These are phyloP conservation scores for Diaporthe destruens DNA, from an alignment of 2,329 filamentous ascomycete genomes.

Conservation along the genomic window DNA sequence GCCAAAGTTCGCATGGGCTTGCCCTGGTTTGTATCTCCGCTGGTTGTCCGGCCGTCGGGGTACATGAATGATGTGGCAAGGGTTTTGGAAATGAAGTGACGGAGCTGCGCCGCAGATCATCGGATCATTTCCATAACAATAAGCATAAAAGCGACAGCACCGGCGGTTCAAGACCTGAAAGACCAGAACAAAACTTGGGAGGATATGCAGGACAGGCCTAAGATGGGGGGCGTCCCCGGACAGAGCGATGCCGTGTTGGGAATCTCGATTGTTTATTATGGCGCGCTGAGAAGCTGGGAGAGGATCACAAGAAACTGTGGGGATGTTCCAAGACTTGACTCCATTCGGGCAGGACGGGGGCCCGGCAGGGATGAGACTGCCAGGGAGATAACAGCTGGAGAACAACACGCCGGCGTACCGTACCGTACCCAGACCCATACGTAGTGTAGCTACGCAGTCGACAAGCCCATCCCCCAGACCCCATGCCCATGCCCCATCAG, in stretches of 20 bases:
- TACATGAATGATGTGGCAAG: background rate
- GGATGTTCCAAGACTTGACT: slow-evolving; percentile 12
- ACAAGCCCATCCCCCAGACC: too few relatives aligned
- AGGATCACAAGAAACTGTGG: background rate
- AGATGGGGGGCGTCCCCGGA: background rate
- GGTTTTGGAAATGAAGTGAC: background rate
- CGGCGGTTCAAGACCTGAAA: background rate
- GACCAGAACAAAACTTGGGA: background rate
- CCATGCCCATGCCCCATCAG: background rate
- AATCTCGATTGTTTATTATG: slow-evolving; percentile 33
- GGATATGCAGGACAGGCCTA: background rate
- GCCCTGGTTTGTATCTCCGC: background rate
- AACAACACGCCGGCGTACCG: background rate
- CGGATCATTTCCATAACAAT: slow-evolving; percentile 25
- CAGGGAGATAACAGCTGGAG: slow-evolving; percentile 14
- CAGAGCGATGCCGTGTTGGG: slow-evolving; percentile 38
- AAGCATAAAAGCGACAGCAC: slow-evolving; percentile 16
- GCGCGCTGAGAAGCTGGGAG: slow-evolving; percentile 12
- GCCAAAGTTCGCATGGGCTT: slow-evolving; percentile 2
- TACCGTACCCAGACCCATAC: slow-evolving; percentile 6
- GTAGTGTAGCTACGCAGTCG: too few relatives aligned
- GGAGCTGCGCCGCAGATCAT: slow-evolving; percentile 20
- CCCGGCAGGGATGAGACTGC: slow-evolving; percentile 27
- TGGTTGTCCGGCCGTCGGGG: background rate
- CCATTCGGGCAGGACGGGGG: slow-evolving; percentile 19